phyloP scores from a whole-genome alignment of 495 filamentous ascomycete genomes.

The Aspergillus conjunctus region DNA sequence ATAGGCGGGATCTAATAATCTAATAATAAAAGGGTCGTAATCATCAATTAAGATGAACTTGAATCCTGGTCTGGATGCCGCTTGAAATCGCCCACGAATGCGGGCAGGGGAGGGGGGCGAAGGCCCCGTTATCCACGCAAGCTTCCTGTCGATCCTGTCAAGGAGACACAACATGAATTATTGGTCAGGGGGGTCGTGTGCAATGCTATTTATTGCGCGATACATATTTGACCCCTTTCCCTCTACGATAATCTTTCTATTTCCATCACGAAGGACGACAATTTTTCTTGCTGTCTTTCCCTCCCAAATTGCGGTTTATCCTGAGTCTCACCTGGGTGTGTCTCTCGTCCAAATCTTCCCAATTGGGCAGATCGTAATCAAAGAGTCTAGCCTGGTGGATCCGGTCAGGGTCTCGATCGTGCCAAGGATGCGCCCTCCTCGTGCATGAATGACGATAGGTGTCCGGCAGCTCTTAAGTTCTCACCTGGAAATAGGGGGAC shows the following conservation, averaged over 20 bases:
- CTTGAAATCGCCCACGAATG: conserved; percentile 20
- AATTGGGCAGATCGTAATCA: conserved; percentile 21
- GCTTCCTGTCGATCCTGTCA: conserved; percentile 26
- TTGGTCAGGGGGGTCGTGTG: background rate
- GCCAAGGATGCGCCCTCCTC: conserved; percentile 20
- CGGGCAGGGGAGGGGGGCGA: conserved; percentile 20
- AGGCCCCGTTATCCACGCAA: conserved; percentile 35
- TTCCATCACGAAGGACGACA: too few relatives aligned
- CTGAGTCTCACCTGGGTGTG: too few relatives aligned
- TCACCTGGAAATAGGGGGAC: conserved; percentile 5
- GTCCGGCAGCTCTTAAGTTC: background rate
- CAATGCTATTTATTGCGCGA: background rate
- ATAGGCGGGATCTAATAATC: background rate
- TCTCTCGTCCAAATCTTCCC: conserved; percentile 16
- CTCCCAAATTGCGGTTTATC: too few relatives aligned
- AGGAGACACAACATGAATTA: conserved; percentile 1
- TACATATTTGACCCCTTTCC: background rate
- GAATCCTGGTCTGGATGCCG: conserved; percentile 13
- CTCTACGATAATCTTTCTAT: background rate
- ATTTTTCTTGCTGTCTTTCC: too few relatives aligned
- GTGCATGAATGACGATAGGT: conserved; percentile 15
- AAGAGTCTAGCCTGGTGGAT: conserved; percentile 18
- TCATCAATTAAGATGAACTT: background rate
- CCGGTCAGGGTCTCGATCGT: conserved; percentile 28
- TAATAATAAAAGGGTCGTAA: conserved; percentile 7